Conservation (phyloP, 2,329 filamentous ascomycete genomes). For the Fonsecaea pedrosoi region DNA sequence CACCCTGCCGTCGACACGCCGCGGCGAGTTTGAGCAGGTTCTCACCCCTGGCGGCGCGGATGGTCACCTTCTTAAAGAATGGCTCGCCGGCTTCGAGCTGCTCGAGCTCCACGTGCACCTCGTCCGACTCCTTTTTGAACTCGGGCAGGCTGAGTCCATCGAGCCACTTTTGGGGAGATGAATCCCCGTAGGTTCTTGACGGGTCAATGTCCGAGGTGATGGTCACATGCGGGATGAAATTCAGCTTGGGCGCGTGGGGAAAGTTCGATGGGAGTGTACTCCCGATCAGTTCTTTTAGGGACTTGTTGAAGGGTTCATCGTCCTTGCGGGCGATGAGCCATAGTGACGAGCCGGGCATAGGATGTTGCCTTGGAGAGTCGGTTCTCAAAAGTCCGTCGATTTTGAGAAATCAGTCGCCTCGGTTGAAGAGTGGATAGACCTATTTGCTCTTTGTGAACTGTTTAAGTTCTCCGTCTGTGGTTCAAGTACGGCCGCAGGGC, state of each 20-base stretch:
- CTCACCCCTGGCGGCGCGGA: constrained; percentile 25
- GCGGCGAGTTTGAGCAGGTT: constrained; percentile 32
- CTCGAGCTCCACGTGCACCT: constrained; percentile 30
- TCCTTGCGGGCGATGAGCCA: constrained; percentile 31
- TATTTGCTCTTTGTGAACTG: too few species aligned
- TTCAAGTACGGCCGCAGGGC: too few species aligned
- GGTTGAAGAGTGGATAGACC: too few species aligned
- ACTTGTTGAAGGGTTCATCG: constrained; percentile 32
- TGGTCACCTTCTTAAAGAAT: constrained; percentile 32
- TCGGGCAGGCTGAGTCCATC: constrained; percentile 24
- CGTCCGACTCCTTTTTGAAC: constrained; percentile 29
- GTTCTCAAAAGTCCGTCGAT: too few species aligned
- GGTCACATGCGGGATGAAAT: constrained; percentile 28
- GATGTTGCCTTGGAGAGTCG: neutral
- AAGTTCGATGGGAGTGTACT: constrained; percentile 31
- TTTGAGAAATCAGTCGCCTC: too few species aligned
- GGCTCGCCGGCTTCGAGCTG: constrained; percentile 30
- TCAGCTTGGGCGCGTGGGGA: constrained; percentile 19
- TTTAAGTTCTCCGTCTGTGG: too few species aligned
- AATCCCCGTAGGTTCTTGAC: constrained; percentile 21
- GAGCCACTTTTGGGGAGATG: constrained; percentile 30
- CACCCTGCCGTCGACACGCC: constrained; percentile 20
- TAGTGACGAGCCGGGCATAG: constrained; percentile 23
- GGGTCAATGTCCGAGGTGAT: constrained; percentile 30
- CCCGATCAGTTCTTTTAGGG: constrained; percentile 27